Percentiles rank a stretch among this genome's conserved stretches.
These are phyloP conservation scores for Ephemerocybe angulata DNA, from an alignment of 768 basidiomycete species.

Conservation along the genomic window DNA sequence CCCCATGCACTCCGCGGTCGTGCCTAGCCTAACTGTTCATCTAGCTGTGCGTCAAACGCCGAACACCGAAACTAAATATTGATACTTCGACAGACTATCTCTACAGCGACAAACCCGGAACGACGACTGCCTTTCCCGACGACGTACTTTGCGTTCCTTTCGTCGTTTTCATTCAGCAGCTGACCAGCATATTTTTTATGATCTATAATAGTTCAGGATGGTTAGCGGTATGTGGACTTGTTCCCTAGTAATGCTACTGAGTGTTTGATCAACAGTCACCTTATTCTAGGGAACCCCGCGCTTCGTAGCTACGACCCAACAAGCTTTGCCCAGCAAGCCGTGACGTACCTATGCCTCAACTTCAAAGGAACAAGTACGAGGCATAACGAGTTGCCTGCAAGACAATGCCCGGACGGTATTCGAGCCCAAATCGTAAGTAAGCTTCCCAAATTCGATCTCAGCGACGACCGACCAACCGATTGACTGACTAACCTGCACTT, in stretches of 20 bases:
- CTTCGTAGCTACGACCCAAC: constrained; percentile 45
- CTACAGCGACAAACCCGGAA: constrained; percentile 42
- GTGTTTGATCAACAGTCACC: not conserved
- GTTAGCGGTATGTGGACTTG: constrained; percentile 36
- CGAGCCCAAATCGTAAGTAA: constrained; percentile 46
- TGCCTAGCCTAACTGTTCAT: no score
- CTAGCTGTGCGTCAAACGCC: no score
- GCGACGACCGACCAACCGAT: not conserved
- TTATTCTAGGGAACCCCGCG: constrained; percentile 34
- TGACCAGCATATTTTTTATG: constrained; percentile 6
- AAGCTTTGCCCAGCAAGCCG: constrained; percentile 42
- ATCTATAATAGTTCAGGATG: constrained; percentile 44
- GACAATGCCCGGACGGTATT: constrained; percentile 42
- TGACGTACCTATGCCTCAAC: constrained; percentile 47
- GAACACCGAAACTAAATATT: not conserved
- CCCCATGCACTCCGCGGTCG: no score
- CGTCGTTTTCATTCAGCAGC: not conserved
- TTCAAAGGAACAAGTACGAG: constrained; percentile 39
- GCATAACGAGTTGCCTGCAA: constrained; percentile 36
- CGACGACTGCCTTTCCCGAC: constrained; percentile 52
- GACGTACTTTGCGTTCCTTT: constrained; percentile 33
- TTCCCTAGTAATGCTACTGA: not conserved
- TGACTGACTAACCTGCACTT: not conserved
- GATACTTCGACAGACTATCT: constrained; percentile 39
- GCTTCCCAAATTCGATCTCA: not conserved